Base-by-base conservation (phyloP, 148 eudicot genomes). In the Limonium bicolor region DNA sequence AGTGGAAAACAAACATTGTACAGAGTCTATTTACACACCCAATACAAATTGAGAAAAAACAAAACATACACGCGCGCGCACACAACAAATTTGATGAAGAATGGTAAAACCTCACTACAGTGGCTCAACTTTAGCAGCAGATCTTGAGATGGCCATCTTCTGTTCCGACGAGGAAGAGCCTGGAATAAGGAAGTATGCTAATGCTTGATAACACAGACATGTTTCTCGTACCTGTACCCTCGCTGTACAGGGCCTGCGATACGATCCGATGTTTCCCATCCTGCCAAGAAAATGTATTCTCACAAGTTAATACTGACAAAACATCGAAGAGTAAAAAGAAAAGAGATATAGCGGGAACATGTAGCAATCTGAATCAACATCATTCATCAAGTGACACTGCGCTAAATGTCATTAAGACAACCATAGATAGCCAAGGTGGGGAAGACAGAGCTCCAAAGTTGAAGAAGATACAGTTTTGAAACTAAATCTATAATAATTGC, bases 141-240 rank as follows among this genome's bases (percentile, higher is more conserved):
- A 90, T 68, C 64, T 76, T 85, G 58, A 92, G 69, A 65, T 78
- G 65, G 50, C 99, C 95, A 36, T 92, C 99, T 60, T 92, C 99
- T n/a, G 95, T 85, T 52, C 99, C 99, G 20, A 85, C 73, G 5
- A 85, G 76, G 66, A 92, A 81, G 50, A 92, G 60, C 22, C 99
- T 71, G 2, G 99, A 92, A 40, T 65, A 81, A 0, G 99, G 95
- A 49, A 82, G 72, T 53, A 92, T 76, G 41, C 70, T 53, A 33
- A 92, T 76, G 53, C 88, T 77, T 23, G 95, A 81, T 23, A 85
- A 44, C 32, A 65, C 67, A 7, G 99, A 81, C 78, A 70, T 65
- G 68, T 92, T 92, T 71, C 67, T 73, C 30, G 62, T 50, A 62
- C 88, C 95, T 48, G 74, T 63, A 68, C 81, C 77, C 17, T 76